A percentile compares a stretch with the other conserved stretches of the same genome.
These are phyloP conservation scores for Penstemon barbatus DNA, from an alignment of 257 asterid species.

Conservation along the genomic window DNA sequence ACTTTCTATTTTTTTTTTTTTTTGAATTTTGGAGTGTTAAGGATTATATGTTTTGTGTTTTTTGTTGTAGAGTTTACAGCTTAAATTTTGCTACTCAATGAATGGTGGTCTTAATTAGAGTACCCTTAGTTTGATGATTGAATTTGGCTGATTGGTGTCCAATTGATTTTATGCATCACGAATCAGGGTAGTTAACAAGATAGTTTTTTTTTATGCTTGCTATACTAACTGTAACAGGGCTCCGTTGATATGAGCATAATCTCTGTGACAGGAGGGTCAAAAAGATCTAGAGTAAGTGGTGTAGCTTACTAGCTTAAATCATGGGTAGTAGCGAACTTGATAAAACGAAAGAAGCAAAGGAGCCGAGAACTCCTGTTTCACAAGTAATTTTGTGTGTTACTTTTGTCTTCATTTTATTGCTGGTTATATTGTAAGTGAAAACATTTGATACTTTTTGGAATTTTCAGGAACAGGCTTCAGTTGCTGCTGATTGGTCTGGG, in stretches of 20 bases:
- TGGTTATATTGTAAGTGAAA: not conserved
- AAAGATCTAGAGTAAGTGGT: slow-evolving; percentile 31
- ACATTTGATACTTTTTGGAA: not conserved
- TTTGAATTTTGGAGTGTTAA: slow-evolving; percentile 4
- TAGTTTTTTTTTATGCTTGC: slow-evolving; percentile 4
- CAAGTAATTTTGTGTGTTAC: slow-evolving; percentile 46
- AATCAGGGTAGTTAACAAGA: not conserved
- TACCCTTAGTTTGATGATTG: slow-evolving; percentile 8
- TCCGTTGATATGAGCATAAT: slow-evolving; percentile 1
- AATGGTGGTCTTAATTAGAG: not conserved
- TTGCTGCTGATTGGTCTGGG: slow-evolving; percentile 85
- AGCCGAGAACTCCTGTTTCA: slow-evolving; percentile 60
- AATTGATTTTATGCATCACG: not conserved
- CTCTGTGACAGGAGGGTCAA: slow-evolving; percentile 39
- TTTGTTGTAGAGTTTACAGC: not conserved
- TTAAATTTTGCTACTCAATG: not conserved
- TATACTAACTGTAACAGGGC: not conserved
- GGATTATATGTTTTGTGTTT: not conserved
- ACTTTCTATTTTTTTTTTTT: not conserved
- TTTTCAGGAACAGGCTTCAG: slow-evolving; percentile 71
- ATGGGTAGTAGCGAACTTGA: slow-evolving; percentile 87
- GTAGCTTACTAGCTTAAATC: slow-evolving; percentile 36
- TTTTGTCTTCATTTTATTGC: not conserved
- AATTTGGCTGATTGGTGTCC: not conserved
- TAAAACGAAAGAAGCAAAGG: slow-evolving; percentile 80